Evolutionary conservation across 768 basidiomycete genomes (phyloP).

Genomic region (Boletellus ananas): DNA sequence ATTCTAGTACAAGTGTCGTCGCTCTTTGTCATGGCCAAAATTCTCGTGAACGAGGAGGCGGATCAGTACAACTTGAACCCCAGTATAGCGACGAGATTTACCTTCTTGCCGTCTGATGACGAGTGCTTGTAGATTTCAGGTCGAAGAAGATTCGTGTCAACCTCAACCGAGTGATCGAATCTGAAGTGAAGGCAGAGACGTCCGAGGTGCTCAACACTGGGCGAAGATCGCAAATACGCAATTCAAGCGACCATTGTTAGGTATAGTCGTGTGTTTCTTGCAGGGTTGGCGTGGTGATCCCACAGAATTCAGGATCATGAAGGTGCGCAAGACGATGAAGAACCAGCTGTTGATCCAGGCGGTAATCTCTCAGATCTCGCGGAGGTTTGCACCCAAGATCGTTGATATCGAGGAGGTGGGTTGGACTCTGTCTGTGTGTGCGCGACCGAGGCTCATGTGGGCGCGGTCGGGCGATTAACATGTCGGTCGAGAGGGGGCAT

Average conservation of each 20-base stretch:
- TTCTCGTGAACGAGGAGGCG: constrained; percentile 82
- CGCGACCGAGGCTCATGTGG: neutral
- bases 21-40: constrained; percentile 81
- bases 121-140: constrained; percentile 63
- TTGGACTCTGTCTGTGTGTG: neutral
- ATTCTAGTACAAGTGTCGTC: constrained; percentile 61
- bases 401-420: constrained; percentile 93
- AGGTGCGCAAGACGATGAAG: constrained; percentile 93
- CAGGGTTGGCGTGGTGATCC: neutral
- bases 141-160: constrained; percentile 93
- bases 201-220: constrained; percentile 85
- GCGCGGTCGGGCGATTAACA: constrained; percentile 76
- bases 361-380: constrained; percentile 83
- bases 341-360: constrained; percentile 88
- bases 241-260: constrained; percentile 94
- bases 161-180: constrained; percentile 87
- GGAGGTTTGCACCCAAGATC: constrained; percentile 88
- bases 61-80: constrained; percentile 94
- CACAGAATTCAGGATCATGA: constrained; percentile 71
- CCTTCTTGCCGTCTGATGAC: neutral
- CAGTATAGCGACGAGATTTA: constrained; percentile 34
- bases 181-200: constrained; percentile 89
- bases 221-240: constrained; percentile 95
- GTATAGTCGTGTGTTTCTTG: constrained; percentile 20
- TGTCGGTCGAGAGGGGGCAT: constrained; percentile 95